phyloP scores from a whole-genome alignment of 2,329 filamentous ascomycete genomes.

The Beauveria sp. region DNA sequence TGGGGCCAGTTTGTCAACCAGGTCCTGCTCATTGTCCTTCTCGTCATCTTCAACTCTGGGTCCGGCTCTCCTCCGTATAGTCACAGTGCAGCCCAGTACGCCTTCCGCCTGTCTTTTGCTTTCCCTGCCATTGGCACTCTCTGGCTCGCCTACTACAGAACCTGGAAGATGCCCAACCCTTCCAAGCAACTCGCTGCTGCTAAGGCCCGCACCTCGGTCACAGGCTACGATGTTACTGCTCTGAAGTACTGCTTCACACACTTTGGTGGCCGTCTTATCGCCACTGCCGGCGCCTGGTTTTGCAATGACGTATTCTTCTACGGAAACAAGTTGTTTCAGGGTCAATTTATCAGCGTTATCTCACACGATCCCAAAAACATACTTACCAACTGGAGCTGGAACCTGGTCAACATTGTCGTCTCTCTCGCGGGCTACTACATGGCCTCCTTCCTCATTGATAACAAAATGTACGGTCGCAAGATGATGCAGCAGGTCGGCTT shows the following conservation, averaged over 20 bases:
- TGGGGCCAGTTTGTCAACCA: constrained; percentile 98
- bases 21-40: constrained; percentile 74
- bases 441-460: constrained; percentile 83
- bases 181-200: constrained; percentile 72
- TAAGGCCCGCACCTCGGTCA: constrained; percentile 82
- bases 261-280: constrained; percentile 79
- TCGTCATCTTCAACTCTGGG: constrained; percentile 82
- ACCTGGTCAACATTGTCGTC: constrained; percentile 82
- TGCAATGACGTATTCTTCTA: constrained; percentile 99
- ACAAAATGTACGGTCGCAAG: constrained; percentile 93
- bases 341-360: constrained; percentile 79
- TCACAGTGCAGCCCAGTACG: constrained; percentile 71
- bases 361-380: constrained; percentile 61
- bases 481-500: constrained; percentile 96
- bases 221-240: constrained; percentile 85
- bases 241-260: constrained; percentile 69
- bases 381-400: constrained; percentile 86
- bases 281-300: constrained; percentile 86
- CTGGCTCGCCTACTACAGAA: constrained; percentile 94
- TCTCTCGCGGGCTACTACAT: constrained; percentile 84
- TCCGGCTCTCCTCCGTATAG: constrained; percentile 69
- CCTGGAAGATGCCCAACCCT: constrained; percentile 86
- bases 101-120: constrained; percentile 86
- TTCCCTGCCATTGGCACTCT: constrained; percentile 84
- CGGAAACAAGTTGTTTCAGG: constrained; percentile 96